Evolutionary conservation across 257 asterid genomes (phyloP).

Genomic region (Solanum peruvianum): DNA sequence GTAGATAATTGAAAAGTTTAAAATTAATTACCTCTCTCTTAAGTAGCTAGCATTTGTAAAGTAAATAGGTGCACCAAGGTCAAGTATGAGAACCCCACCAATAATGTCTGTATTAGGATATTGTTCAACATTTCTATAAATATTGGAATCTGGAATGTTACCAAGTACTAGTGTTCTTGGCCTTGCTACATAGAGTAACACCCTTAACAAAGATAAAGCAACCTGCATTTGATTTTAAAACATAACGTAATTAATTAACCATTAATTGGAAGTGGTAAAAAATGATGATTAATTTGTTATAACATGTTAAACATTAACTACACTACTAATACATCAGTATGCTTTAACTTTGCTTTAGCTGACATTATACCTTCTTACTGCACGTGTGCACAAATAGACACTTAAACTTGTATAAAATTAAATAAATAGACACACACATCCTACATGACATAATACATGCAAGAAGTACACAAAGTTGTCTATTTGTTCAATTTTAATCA

Average conservation of each 20-base stretch:
- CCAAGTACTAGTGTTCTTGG: constrained; percentile 80
- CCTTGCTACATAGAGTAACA: constrained; percentile 71
- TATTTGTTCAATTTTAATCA: no score
- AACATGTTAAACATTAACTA: no score
- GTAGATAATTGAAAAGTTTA: not conserved
- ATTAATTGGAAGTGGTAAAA: not conserved
- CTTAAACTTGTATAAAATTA: no score
- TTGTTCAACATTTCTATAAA: constrained; percentile 71
- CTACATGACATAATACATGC: no score
- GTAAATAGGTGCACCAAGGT: constrained; percentile 84
- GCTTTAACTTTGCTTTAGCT: no score
- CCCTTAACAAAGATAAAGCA: constrained; percentile 61
- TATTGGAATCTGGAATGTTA: constrained; percentile 61
- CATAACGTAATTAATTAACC: no score
- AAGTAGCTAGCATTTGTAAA: constrained; percentile 84
- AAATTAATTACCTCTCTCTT: constrained; percentile 66
- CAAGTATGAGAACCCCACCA: constrained; percentile 68
- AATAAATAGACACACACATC: no score
- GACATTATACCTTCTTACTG: no score
- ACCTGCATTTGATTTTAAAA: constrained; percentile 25
- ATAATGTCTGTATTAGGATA: constrained; percentile 46
- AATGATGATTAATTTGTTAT: not conserved
- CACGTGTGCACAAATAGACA: not conserved
- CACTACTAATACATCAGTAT: no score
- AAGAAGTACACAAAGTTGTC: not conserved